Evolutionary conservation across 306 rosid species (phyloP), one percentile per base, ranked within the genome.

Genomic region (Ziziphus jujuba): DNA sequence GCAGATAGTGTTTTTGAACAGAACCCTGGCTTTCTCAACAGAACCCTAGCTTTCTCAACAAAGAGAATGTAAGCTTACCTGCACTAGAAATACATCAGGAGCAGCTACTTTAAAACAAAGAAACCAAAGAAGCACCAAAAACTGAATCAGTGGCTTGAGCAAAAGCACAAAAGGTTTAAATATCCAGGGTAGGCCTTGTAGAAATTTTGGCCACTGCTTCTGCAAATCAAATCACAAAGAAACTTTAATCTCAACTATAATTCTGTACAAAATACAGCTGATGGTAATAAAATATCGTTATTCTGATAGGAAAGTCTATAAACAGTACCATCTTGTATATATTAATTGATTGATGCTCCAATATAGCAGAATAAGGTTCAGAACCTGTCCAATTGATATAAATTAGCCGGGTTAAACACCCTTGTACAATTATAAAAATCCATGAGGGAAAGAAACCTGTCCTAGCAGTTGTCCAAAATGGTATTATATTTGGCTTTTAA

Each of bases 51-150:
- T 21, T 35, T 28, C 22, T 56, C 43, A 34, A 16, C 7, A 28
- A 21, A 34, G 34, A 34, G 71, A 57, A 15, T 8, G 49, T 22
- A 36, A 67, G 63, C 84, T 67, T 72, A 93, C 99, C 97, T 93
- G 97, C 52, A 83, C 96, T 23, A 93, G 57, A 70, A 90, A 93
- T 66, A 93, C 81, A 85, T 87, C 91, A 56, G 99, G 99, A 65
- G 88, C 73, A 31, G 84, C 80, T 72, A 90, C 83, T 73, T 81
- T 88, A 43, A 85, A 24, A 63, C 90, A 82, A 77, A 93, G 97
- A 81, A 72, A 93, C 96, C 97, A 93, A 62, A 93, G 99, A 67
- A 93, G 95, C 84, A 65, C 71, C 15, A 84, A 19, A 76, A 86
- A 66, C 59, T 93, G 98, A 84, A 87, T 58, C 72, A 93, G 57